Evolutionary conservation across 2,329 filamentous ascomycete genomes (phyloP).

Genomic region (Apiospora saccharicola): DNA sequence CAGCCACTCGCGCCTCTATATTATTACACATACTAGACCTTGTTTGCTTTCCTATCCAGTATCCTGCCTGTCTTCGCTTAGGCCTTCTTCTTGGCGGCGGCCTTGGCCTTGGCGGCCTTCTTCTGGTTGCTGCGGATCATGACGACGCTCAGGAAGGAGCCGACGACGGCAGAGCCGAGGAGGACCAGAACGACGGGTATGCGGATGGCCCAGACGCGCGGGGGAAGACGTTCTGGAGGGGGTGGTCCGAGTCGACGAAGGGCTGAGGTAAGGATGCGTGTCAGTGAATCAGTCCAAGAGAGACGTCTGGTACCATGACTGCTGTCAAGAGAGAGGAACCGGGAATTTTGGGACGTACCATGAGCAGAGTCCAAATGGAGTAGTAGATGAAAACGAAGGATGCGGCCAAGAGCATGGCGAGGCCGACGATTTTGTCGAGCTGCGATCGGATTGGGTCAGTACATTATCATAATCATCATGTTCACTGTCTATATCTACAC

Average conservation of each 20-base stretch:
- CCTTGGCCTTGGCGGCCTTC: slow-evolving; percentile 93
- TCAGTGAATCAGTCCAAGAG: background rate
- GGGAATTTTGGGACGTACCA: slow-evolving; percentile 66
- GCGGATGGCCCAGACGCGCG: slow-evolving; percentile 97
- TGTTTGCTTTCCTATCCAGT: too few species aligned
- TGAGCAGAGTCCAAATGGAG: slow-evolving; percentile 95
- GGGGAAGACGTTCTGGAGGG: slow-evolving; percentile 93
- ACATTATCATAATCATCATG: background rate
- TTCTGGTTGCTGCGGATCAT: slow-evolving; percentile 99
- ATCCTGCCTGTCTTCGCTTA: slow-evolving; percentile 48
- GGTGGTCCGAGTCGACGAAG: slow-evolving; percentile 94
- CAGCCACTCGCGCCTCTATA: background rate
- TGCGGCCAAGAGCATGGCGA: slow-evolving; percentile 73
- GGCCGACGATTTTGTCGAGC: slow-evolving; percentile 85
- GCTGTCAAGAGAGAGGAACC: slow-evolving; percentile 27
- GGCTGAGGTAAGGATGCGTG: slow-evolving; percentile 63
- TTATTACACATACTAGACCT: background rate
- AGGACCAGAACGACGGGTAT: slow-evolving; percentile 97
- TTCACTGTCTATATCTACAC: background rate
- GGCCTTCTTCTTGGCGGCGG: slow-evolving; percentile 85
- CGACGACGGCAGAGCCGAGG: slow-evolving; percentile 89
- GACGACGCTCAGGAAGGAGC: slow-evolving; percentile 93
- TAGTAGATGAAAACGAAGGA: slow-evolving; percentile 81
- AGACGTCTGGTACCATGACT: background rate
- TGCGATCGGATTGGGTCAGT: slow-evolving; percentile 52